Base-by-base conservation (phyloP, 208 protist genomes). In the Naegleria fowleri region DNA sequence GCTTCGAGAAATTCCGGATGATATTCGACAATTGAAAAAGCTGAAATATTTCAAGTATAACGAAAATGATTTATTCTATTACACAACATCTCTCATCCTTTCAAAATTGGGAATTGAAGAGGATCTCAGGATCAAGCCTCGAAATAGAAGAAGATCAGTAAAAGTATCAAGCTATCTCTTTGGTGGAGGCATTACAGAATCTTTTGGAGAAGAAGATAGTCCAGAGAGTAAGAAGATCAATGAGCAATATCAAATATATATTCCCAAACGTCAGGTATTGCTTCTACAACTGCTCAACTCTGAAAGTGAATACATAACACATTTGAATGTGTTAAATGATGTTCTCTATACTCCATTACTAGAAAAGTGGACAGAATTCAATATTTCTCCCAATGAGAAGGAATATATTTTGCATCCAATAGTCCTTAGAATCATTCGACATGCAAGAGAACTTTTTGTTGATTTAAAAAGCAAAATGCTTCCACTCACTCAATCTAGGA, bases 251-350 rank as follows among this genome's bases (percentile, higher is more conserved):
- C 67, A 79, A 79, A 15, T 13, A 25, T 22, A 88, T 13, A 29
- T 88, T 9, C 85, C 85, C n/a, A 33, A 29, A 16, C 13, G 85
- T 58, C 11, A 43, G 36, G 6, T 88, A 3, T 88, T 43, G 13
- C 15, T 89, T 11, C 40, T 89, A 9, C 36, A 89, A 41, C 40
- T 89, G 7, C 25, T 89, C 11, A 40, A 67, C 9, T 67, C 29
- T 40, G 86, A 89, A 89, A 33, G 48, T 13, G 41, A 67, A 89
- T 89, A 67, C 59, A 19, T 89, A n/a, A 19, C 5, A 22, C 19
- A 89, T 29, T 19, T 89, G 29, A 89, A 89, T 89, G 41, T 89
- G 25, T 67, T 89, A 29, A 33, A 89, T 39, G 86, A 89, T 41
- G 40, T 89, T 13, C 51, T 51, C 40, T 67, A 39, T 40, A 40